Conservation (phyloP, 176 grass and related monocot species). For the Juncus inflexus region DNA sequence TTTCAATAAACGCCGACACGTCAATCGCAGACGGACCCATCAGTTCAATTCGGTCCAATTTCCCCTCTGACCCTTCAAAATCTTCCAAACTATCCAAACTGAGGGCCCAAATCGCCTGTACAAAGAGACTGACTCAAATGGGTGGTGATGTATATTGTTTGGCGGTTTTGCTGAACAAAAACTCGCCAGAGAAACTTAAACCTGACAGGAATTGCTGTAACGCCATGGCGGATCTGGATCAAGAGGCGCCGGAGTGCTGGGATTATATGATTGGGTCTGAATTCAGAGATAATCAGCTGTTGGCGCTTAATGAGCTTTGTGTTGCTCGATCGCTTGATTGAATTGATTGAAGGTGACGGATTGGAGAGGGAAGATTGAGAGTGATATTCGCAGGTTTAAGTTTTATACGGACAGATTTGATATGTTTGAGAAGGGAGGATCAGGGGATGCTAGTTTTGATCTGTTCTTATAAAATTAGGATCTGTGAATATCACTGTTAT, state of each 20-base stretch:
- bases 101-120: slow-evolving; percentile 11
- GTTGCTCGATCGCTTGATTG: background rate
- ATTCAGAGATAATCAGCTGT: slow-evolving; percentile 17
- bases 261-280: slow-evolving; percentile 2
- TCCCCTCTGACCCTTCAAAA: background rate
- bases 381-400: too few species aligned
- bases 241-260: slow-evolving; percentile 27
- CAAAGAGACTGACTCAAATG: background rate
- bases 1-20: background rate
- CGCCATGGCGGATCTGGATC: slow-evolving; percentile 25
- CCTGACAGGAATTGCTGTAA: slow-evolving; percentile 14
- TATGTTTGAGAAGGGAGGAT: too few species aligned
- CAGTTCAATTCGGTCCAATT: background rate
- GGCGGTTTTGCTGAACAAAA: background rate
- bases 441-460: too few species aligned
- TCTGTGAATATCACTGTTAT: too few species aligned
- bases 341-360: background rate
- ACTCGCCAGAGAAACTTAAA: too few species aligned
- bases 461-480: too few species aligned
- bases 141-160: slow-evolving; percentile 12
- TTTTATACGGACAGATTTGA: too few species aligned
- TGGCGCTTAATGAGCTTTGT: slow-evolving; percentile 19
- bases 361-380: too few species aligned
- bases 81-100: background rate
- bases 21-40: slow-evolving; percentile 13